phyloP scores from a whole-genome alignment of 768 basidiomycete species.

The Russula sp. region DNA sequence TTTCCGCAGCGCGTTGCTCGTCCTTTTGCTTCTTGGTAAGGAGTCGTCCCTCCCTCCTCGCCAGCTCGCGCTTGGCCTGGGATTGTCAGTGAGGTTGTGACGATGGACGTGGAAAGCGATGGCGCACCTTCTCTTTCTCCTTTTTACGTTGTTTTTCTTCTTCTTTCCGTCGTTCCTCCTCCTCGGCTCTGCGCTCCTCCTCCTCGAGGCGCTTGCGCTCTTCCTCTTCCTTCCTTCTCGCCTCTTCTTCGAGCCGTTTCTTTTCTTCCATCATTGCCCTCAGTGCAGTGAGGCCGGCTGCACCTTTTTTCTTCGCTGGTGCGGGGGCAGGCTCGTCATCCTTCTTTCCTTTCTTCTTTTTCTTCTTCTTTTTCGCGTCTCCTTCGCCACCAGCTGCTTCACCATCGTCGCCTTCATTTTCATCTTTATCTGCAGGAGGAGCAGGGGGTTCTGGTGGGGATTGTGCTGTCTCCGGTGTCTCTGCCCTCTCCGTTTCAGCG shows the following conservation, averaged over 20 bases:
- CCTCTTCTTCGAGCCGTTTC: slow-evolving; percentile 83
- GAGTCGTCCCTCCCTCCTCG: slow-evolving; percentile 89
- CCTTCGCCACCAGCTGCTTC: slow-evolving; percentile 47
- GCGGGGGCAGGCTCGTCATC: slow-evolving; percentile 59
- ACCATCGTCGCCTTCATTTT: slow-evolving; percentile 61
- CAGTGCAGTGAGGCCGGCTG: slow-evolving; percentile 65
- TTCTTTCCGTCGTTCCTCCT: slow-evolving; percentile 70
- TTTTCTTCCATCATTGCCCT: slow-evolving; percentile 91
- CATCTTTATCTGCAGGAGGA: slow-evolving; percentile 31
- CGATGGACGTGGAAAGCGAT: slow-evolving; percentile 6
- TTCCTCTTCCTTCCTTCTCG: slow-evolving; percentile 61
- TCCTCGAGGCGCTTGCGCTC: slow-evolving; percentile 78
- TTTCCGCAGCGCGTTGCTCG: slow-evolving; percentile 84
- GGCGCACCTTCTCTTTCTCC: slow-evolving; percentile 76
- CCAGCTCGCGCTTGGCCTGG: slow-evolving; percentile 81
- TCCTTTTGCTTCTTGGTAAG: slow-evolving; percentile 98
- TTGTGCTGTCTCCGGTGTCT: background rate
- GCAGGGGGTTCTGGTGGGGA: slow-evolving; percentile 29
- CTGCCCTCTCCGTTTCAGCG: slow-evolving; percentile 25
- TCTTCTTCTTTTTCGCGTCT: slow-evolving; percentile 57
- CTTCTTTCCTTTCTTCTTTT: slow-evolving; percentile 81
- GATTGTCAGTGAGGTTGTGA: background rate
- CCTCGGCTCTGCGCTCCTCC: slow-evolving; percentile 71
- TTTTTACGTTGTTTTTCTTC: slow-evolving; percentile 80
- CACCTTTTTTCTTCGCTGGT: slow-evolving; percentile 60